Percentiles rank a stretch among this genome's conserved stretches.
These are phyloP conservation scores for Apophysomyces sp. DNA, from an alignment of 371 early-diverging fungal species.

Conservation along the genomic window DNA sequence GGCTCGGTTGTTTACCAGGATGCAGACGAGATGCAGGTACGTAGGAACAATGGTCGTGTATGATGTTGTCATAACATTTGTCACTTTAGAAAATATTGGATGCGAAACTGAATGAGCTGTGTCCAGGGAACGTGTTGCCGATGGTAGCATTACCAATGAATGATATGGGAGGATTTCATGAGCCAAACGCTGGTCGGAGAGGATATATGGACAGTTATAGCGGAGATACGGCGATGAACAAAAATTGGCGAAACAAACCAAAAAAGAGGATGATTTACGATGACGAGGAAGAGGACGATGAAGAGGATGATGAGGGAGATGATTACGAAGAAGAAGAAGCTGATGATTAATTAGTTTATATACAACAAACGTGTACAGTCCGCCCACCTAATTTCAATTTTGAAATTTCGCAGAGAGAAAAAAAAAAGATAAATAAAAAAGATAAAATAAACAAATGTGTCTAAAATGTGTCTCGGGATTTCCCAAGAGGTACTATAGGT, in stretches of 20 bases:
- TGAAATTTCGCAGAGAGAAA: not conserved
- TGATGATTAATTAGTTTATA: not conserved
- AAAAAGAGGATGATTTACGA: conserved; percentile 19
- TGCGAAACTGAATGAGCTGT: conserved; percentile 35
- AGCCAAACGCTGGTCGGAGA: not conserved
- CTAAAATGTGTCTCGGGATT: not conserved
- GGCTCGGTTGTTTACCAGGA: conserved; percentile 79
- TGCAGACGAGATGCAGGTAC: conserved; percentile 58
- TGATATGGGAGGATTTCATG: not conserved
- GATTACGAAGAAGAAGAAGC: not conserved
- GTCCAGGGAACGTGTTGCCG: conserved; percentile 43
- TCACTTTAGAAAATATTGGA: conserved; percentile 38
- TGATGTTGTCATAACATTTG: not conserved
- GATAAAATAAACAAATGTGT: not conserved
- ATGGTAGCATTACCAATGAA: conserved; percentile 1
- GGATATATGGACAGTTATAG: not conserved
- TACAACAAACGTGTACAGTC: not conserved
- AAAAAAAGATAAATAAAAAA: not conserved
- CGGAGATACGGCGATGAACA: not conserved
- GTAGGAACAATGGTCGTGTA: not conserved
- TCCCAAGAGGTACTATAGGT: conserved; percentile 3
- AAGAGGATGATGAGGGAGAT: conserved; percentile 22
- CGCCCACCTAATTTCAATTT: not conserved
- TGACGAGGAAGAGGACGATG: conserved; percentile 36
- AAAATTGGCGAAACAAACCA: conserved; percentile 20